phyloP scores from a whole-genome alignment of 1,284 basidiomycete species.

The Stygiomarasmius scandens region DNA sequence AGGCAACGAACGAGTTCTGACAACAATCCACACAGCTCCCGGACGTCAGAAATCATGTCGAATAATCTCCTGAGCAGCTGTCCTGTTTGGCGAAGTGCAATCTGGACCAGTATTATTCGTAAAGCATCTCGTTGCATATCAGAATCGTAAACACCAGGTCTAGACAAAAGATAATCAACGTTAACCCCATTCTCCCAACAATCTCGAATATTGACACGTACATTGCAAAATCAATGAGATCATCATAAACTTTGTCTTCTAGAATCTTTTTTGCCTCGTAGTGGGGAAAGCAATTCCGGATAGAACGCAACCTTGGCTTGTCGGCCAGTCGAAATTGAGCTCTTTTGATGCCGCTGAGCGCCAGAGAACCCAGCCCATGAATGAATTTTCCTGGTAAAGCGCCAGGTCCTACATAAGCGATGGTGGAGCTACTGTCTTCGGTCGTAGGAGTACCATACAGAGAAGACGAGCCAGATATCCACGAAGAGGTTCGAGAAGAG shows the following conservation, averaged over 20 bases:
- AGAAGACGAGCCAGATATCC: not conserved
- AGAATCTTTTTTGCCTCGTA: not conserved
- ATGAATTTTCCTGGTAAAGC: not conserved
- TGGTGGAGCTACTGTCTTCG: not conserved
- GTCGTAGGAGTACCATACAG: no score
- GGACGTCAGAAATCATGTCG: not conserved
- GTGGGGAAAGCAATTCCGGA: not conserved
- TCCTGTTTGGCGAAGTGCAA: not conserved
- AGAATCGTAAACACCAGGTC: not conserved
- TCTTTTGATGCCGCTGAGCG: not conserved
- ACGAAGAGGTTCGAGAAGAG: not conserved
- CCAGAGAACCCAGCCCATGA: not conserved
- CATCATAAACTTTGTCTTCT: not conserved
- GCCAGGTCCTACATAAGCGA: not conserved
- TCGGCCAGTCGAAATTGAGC: not conserved
- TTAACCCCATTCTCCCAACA: not conserved
- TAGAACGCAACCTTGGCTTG: not conserved
- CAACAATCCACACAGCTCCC: not conserved
- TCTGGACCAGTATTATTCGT: not conserved
- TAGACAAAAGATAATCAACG: not conserved
- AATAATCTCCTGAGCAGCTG: not conserved
- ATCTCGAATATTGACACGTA: not conserved
- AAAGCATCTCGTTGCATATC: not conserved
- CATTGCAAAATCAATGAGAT: constrained; percentile 1
- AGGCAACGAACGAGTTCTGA: not conserved